These are phyloP conservation scores for Cutaneotrichosporon cutaneum DNA, from an alignment of 1,284 basidiomycete genomes.

Conservation along the genomic window DNA sequence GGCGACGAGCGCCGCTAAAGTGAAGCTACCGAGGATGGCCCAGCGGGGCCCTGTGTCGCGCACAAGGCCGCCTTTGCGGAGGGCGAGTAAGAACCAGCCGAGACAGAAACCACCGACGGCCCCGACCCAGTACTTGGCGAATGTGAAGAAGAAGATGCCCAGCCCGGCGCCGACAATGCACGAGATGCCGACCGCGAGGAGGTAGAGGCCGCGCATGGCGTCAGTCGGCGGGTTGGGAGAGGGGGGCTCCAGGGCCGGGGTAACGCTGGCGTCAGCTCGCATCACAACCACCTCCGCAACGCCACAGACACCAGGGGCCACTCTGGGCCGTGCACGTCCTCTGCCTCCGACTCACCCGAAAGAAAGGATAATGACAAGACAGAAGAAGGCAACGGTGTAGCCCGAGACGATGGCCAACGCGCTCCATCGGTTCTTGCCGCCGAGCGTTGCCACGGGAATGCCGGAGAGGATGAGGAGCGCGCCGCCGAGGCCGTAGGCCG, in stretches of 20 bases:
- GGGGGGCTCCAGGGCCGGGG: slow-evolving; percentile 52
- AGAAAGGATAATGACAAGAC: slow-evolving; percentile 81
- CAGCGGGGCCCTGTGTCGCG: slow-evolving; percentile 71
- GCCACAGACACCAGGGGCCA: background rate
- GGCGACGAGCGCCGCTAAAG: slow-evolving; percentile 61
- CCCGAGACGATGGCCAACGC: slow-evolving; percentile 89
- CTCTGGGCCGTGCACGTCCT: slow-evolving; percentile 5
- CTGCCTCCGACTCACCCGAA: slow-evolving; percentile 62
- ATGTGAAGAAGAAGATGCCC: slow-evolving; percentile 84
- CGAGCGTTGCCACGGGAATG: slow-evolving; percentile 81
- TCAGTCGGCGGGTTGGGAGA: slow-evolving; percentile 75
- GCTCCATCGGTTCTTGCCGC: slow-evolving; percentile 94
- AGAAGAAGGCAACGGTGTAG: slow-evolving; percentile 80
- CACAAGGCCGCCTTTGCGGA: slow-evolving; percentile 78
- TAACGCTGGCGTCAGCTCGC: slow-evolving; percentile 34
- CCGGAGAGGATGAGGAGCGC: slow-evolving; percentile 85
- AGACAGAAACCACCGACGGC: slow-evolving; percentile 86
- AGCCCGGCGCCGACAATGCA: slow-evolving; percentile 78
- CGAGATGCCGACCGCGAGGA: slow-evolving; percentile 75
- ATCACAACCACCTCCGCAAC: too few species aligned
- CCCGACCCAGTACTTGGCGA: slow-evolving; percentile 77
- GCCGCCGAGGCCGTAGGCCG: slow-evolving; percentile 85
- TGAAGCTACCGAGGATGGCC: slow-evolving; percentile 72
- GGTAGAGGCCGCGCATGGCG: slow-evolving; percentile 82
- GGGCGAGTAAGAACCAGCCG: slow-evolving; percentile 82